Base-by-base conservation (phyloP, 2,329 filamentous ascomycete genomes). In the Sclerotinia subarctica region DNA sequence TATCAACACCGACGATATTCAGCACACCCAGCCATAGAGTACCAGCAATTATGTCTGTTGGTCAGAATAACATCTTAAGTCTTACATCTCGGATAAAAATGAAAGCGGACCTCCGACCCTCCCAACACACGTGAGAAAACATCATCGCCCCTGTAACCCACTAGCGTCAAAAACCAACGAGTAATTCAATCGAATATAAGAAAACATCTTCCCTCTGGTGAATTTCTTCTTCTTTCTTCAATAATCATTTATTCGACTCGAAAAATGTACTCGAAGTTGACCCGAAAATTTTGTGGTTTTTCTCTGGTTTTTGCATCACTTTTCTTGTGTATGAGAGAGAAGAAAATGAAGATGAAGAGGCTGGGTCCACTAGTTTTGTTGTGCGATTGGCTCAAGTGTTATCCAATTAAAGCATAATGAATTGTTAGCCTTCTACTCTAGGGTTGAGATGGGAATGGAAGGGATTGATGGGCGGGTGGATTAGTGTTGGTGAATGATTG, bases 71-170 rank as follows among this genome's bases (percentile, higher is more conserved):
- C 26, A 10, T 29, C 29, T 29, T 5, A n/a, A 17, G 29, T 54
- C 52, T 10, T n/a, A 42, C 32, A 24, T n/a, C 8, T 60, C 59
- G 59, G 59, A 49, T 49, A 63, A 63, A 44, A 24, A 63, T 26
- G 6, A 21, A 51, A 38, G n/a, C 59, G 29, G 32, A 13, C 4
- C 32, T 19, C 59, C 46, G 59, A 51, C 4, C 24, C 1, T 24
- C 29, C 1, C 19, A 2, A 49, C 17, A 11, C 65, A 67, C 65
- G 65, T 67, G 56, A 67, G 63, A 62, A 52, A 49, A 60, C 57
- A 67, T 63, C 65, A 67, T 67, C 65, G 65, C 57, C 65, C 56
- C 47, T 56, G 56, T 62, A 21, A 17, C 32, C 11, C 47, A 62
- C 29, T 67, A 67, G 65, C 56, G 65, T 35, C 35, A 63, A 52